Conservation (phyloP, 2,329 filamentous ascomycete species). For the Ophiostoma montium region DNA sequence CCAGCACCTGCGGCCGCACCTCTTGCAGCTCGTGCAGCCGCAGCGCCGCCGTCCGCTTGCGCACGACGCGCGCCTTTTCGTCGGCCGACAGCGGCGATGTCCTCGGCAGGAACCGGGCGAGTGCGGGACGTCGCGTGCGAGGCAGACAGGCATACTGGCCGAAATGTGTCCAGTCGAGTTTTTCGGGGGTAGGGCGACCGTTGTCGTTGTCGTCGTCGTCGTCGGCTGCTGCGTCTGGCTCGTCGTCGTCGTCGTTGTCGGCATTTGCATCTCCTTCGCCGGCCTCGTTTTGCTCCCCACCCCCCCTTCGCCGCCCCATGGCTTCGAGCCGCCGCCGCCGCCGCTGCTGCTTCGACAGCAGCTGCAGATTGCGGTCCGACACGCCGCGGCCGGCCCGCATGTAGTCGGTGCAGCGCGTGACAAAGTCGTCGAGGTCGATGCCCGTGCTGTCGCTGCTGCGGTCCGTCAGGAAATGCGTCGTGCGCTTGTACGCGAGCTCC, state of each 20-base stretch:
- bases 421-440: constrained; percentile 80
- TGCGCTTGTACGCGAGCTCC: constrained; percentile 67
- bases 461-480: constrained; percentile 58
- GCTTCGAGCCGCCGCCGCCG: constrained; percentile 29
- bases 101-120: constrained; percentile 64
- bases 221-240: constrained; percentile 33
- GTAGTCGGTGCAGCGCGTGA: constrained; percentile 77
- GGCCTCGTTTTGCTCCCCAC: constrained; percentile 17
- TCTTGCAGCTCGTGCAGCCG: constrained; percentile 53
- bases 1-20: constrained; percentile 65
- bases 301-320: not conserved
- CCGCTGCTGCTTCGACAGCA: constrained; percentile 35
- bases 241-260: constrained; percentile 9
- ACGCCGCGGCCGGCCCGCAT: constrained; percentile 58
- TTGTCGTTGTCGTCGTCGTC: constrained; percentile 53
- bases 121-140: constrained; percentile 56
- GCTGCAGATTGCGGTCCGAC: constrained; percentile 33
- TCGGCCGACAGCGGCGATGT: constrained; percentile 71
- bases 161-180: constrained; percentile 74
- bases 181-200: constrained; percentile 55
- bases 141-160: constrained; percentile 66
- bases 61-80: constrained; percentile 60
- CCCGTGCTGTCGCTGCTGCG: constrained; percentile 48
- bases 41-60: constrained; percentile 57
- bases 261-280: not conserved